Evolutionary conservation across 805 yeast genomes (phyloP).

Genomic region (Yarrowia sp.): DNA sequence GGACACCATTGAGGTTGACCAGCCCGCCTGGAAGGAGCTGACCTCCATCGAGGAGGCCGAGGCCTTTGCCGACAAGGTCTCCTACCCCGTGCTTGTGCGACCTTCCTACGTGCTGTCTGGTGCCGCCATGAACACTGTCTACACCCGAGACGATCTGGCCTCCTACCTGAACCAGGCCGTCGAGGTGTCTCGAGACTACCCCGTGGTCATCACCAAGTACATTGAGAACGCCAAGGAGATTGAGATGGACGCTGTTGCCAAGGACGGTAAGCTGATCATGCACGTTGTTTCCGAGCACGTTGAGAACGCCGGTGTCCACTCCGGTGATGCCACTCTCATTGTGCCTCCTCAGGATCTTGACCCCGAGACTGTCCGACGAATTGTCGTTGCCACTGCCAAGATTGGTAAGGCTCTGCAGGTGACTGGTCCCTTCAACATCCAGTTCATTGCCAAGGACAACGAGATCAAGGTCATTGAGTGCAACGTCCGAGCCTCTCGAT

Average conservation of each 20-base stretch:
- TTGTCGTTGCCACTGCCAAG: constrained; percentile 94
- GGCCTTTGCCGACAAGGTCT: constrained; percentile 84
- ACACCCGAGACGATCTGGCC: constrained; percentile 85
- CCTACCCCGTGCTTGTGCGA: constrained; percentile 95
- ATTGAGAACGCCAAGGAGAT: constrained; percentile 97
- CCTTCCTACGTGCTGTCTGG: constrained; percentile 97
- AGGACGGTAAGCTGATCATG: constrained; percentile 91
- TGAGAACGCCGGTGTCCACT: constrained; percentile 99
- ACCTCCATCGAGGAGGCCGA: constrained; percentile 94
- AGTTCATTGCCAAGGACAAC: constrained; percentile 92
- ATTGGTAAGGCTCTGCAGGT: constrained; percentile 93
- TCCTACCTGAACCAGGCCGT: constrained; percentile 91
- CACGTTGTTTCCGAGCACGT: constrained; percentile 98
- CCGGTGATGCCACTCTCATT: constrained; percentile 97
- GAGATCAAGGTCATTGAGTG: constrained; percentile 98
- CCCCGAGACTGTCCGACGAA: constrained; percentile 87
- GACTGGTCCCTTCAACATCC: constrained; percentile 97
- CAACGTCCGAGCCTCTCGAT: constrained; percentile 98
- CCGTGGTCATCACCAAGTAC: constrained; percentile 96
- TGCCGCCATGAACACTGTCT: constrained; percentile 98
- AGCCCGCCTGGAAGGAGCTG: constrained; percentile 98
- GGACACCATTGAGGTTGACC: constrained; percentile 95
- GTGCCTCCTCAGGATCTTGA: constrained; percentile 97
- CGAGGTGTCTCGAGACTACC: constrained; percentile 96
- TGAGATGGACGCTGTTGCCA: constrained; percentile 98